A percentile compares a stretch with the other conserved stretches of the same genome.
phyloP scores from a whole-genome alignment of 2,329 filamentous ascomycete species.

The Phaeosphaeriaceae sp. region DNA sequence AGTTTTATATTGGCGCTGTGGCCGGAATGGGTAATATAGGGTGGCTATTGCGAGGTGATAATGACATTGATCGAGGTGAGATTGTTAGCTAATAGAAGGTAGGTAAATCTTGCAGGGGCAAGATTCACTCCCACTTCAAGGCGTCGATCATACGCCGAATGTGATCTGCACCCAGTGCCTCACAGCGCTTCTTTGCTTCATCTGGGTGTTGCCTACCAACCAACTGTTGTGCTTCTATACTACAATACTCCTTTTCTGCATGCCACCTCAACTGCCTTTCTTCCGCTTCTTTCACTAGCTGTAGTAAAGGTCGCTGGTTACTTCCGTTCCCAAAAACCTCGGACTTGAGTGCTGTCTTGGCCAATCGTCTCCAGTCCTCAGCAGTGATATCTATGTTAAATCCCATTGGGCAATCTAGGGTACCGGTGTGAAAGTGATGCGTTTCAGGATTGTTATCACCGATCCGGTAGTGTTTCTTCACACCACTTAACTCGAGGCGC shows the following conservation, averaged over 20 bases:
- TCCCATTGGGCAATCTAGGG: constrained; percentile 50
- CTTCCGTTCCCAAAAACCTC: constrained; percentile 51
- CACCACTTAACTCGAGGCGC: constrained; percentile 35
- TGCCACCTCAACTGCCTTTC: constrained; percentile 54
- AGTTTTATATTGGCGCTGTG: too few relatives aligned
- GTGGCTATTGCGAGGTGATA: too few relatives aligned
- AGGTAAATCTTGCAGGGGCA: neutral
- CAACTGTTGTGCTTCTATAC: constrained; percentile 26
- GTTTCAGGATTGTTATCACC: constrained; percentile 50
- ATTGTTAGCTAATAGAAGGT: too few relatives aligned
- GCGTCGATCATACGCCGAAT: constrained; percentile 18
- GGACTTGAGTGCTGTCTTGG: constrained; percentile 53
- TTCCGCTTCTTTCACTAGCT: constrained; percentile 49
- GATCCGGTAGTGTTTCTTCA: constrained; percentile 52
- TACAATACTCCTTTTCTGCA: constrained; percentile 13
- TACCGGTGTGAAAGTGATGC: constrained; percentile 52
- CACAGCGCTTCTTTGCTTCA: constrained; percentile 11
- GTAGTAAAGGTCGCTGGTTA: constrained; percentile 38
- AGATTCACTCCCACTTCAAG: constrained; percentile 21
- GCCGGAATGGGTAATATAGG: too few relatives aligned
- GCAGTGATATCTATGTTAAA: constrained; percentile 54
- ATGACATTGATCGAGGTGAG: too few relatives aligned
- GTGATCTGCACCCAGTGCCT: constrained; percentile 21
- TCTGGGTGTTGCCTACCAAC: constrained; percentile 21
- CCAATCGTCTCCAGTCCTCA: constrained; percentile 52